A percentile compares a stretch with the other conserved stretches of the same genome.
Conservation (phyloP, 371 early-diverging fungal genomes). For the Paraphysoderma sedebokerense region DNA sequence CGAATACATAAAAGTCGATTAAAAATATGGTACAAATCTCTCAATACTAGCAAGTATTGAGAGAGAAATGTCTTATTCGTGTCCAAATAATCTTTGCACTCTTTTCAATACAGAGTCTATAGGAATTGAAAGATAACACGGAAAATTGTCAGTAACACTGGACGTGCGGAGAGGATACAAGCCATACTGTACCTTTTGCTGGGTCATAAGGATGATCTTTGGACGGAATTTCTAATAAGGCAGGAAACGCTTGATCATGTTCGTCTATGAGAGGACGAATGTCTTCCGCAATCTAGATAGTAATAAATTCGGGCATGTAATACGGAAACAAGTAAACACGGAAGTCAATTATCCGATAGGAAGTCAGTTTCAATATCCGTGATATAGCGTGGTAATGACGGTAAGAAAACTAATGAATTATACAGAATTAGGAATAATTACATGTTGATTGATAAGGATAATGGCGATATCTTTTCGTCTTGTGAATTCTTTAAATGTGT, state of each 20-base stretch:
- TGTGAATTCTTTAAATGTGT: slow-evolving; percentile 71
- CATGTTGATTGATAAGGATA: slow-evolving; percentile 92
- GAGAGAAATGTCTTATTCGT: slow-evolving; percentile 30
- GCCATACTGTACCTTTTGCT: slow-evolving; percentile 11
- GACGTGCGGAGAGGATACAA: neutral
- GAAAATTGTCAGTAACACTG: neutral
- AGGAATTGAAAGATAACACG: slow-evolving; percentile 26
- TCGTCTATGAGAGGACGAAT: slow-evolving; percentile 80
- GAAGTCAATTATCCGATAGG: neutral
- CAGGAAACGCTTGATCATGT: slow-evolving; percentile 83
- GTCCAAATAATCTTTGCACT: slow-evolving; percentile 79
- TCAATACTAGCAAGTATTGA: too few relatives aligned
- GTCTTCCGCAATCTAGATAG: slow-evolving; percentile 69
- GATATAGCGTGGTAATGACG: neutral
- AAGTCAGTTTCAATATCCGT: neutral
- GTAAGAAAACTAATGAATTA: neutral
- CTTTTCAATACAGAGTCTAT: slow-evolving; percentile 92
- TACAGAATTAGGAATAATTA: too few relatives aligned
- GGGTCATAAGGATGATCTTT: slow-evolving; percentile 92
- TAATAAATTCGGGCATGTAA: too few relatives aligned
- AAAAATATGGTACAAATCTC: too few relatives aligned
- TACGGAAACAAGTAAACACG: neutral
- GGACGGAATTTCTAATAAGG: slow-evolving; percentile 94
- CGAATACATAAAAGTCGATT: too few relatives aligned
- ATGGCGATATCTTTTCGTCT: slow-evolving; percentile 93